Conservation (phyloP, 2,329 filamentous ascomycete genomes). For the Diaporthe ampelina region DNA sequence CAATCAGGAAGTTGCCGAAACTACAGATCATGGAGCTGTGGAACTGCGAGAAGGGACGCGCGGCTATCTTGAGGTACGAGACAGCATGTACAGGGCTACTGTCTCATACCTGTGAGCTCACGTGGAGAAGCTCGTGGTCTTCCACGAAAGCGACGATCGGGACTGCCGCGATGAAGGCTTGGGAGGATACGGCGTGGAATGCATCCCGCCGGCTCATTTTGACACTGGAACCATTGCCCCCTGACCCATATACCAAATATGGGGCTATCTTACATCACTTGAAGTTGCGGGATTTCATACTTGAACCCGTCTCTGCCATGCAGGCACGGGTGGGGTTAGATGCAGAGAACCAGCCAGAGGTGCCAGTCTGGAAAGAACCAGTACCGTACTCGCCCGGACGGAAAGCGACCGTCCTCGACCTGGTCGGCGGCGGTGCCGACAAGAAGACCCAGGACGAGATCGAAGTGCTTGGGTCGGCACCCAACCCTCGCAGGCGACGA, state of each 20-base stretch:
- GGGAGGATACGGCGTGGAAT: background rate
- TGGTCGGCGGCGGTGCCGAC: no score
- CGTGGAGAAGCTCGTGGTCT: background rate
- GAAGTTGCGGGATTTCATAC: slow-evolving; percentile 7
- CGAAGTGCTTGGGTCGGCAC: no score
- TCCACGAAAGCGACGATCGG: background rate
- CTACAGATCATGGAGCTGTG: slow-evolving; percentile 35
- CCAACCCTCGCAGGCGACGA: no score
- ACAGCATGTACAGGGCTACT: no score
- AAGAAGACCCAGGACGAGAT: background rate
- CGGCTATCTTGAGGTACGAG: slow-evolving; percentile 20
- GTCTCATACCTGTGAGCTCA: slow-evolving; percentile 3
- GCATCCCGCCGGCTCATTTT: slow-evolving; percentile 10
- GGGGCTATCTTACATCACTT: background rate
- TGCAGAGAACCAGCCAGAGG: background rate
- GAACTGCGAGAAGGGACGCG: slow-evolving; percentile 11
- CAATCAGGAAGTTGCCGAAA: background rate
- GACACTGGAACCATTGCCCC: slow-evolving; percentile 10
- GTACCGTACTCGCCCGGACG: background rate
- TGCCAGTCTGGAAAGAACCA: background rate
- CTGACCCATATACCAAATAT: background rate
- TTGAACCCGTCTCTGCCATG: background rate
- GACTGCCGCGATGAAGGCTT: background rate
- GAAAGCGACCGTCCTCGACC: background rate
- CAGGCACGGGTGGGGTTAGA: background rate